Evolutionary conservation across 2,329 filamentous ascomycete genomes (phyloP).

Genomic region (Dactylella cylindrospora): DNA sequence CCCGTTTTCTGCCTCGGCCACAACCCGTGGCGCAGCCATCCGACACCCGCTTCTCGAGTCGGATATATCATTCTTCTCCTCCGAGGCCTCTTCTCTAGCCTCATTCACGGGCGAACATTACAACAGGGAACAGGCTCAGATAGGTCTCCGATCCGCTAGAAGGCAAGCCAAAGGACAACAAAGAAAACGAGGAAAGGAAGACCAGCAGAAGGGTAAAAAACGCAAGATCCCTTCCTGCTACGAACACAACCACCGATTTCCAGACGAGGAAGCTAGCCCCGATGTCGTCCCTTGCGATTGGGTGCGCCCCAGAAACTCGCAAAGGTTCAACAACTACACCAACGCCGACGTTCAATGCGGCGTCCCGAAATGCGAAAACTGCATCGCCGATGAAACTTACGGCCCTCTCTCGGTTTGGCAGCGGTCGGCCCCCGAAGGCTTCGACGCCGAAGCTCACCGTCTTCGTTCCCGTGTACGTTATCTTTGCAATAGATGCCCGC

Average conservation of each 20-base stretch:
- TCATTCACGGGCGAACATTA: too few species aligned
- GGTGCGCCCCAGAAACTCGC: conserved; percentile 27
- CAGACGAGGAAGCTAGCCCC: conserved; percentile 3
- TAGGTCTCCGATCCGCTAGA: too few species aligned
- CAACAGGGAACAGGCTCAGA: too few species aligned
- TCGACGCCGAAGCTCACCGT: conserved; percentile 33
- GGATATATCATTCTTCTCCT: background rate
- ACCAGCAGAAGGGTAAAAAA: background rate
- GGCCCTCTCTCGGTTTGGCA: conserved; percentile 27
- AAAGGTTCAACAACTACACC: conserved; percentile 29
- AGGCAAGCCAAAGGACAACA: background rate
- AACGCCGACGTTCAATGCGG: conserved; percentile 25
- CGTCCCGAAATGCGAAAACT: conserved; percentile 35
- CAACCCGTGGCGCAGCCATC: background rate
- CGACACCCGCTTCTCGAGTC: background rate
- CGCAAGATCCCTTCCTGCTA: conserved; percentile 16
- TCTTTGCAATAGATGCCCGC: conserved; percentile 23
- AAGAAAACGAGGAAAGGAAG: background rate
- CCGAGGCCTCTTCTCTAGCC: background rate
- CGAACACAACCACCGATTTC: conserved; percentile 21
- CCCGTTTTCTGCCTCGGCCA: conserved; percentile 28
- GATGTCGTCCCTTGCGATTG: conserved; percentile 42
- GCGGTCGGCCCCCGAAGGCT: conserved; percentile 10
- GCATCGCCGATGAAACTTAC: conserved; percentile 37
- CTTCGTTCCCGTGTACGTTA: conserved; percentile 38